Base-by-base conservation (phyloP, 129 eudicot genomes). In the Chrysanthemum makinoi region DNA sequence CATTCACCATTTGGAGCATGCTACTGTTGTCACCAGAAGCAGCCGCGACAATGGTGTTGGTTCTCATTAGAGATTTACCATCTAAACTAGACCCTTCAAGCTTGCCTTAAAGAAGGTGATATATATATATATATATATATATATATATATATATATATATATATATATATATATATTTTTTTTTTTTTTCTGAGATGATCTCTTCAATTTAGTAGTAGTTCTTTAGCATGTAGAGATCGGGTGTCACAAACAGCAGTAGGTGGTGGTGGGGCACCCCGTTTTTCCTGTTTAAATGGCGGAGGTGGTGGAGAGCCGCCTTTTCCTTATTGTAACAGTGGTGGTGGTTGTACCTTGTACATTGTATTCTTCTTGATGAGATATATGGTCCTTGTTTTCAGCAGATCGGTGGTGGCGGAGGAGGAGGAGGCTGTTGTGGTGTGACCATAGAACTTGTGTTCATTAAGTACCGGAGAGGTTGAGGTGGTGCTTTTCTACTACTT, bases 171-270 rank as follows among this genome's bases (percentile, higher is more conserved):
- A n/a, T n/a, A n/a, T n/a, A n/a, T 87, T 44, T 20, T 22, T 22
- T 22, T 22, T 22, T 22, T 92, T 96, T 89, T 89, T 89, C 24
- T 89, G 96, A 47, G 96, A 70, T 65, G 96, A 93, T 67, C 95
- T 80, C 65, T 80, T 89, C 76, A 93, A 35, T 67, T 87, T 89
- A 6, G 88, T n/a, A n/a, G n/a, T 86, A 10, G 80, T 68, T 35
- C 79, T 80, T 83, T 83, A 17, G 86, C 83, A 51, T 85, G 87
- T 30, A 83, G 83, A 63, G 70, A 70, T 35, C 57, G 80, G n/a
- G 62, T 15, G 19, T 84, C 85, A 30, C 75, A 76, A 64, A 72
- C 4, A 6, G 64, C 79, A 18, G 92, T 95, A 20, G 96, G 95
- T 30, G 91, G 90, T 26, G 96, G 96, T 24, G 92, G 94, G 15